Percentiles rank a stretch among this genome's conserved stretches.
Evolutionary conservation across 306 rosid genomes (phyloP).

Genomic region (Rosa persica): DNA sequence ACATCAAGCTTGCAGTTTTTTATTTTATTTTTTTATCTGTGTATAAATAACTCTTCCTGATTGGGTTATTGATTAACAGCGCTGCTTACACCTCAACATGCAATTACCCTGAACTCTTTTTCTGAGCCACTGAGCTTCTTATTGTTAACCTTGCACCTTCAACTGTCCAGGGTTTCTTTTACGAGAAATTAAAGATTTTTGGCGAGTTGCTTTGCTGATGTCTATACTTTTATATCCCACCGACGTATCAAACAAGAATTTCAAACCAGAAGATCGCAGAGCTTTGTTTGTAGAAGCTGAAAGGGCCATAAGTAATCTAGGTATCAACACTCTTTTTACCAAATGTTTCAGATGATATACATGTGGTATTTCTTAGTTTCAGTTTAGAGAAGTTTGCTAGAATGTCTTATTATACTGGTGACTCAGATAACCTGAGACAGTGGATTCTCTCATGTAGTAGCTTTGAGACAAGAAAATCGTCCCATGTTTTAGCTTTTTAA

Average conservation of each 20-base stretch:
- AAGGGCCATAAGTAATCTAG: slow-evolving; percentile 57
- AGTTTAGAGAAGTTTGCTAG: background rate
- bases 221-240: slow-evolving; percentile 57
- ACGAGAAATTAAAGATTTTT: slow-evolving; percentile 70
- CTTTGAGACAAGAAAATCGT: background rate
- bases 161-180: slow-evolving; percentile 64
- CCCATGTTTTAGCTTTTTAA: background rate
- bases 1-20: background rate
- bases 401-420: background rate
- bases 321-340: slow-evolving; percentile 30
- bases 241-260: slow-evolving; percentile 29
- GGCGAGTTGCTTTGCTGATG: slow-evolving; percentile 81
- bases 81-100: background rate
- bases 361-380: background rate
- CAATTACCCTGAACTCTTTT: background rate
- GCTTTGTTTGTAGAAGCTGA: slow-evolving; percentile 53
- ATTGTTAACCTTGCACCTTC: slow-evolving; percentile 1
- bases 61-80: background rate
- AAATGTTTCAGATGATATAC: background rate
- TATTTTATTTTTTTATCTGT: no score
- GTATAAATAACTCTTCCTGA: background rate
- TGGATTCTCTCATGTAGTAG: background rate
- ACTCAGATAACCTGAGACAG: background rate
- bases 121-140: background rate
- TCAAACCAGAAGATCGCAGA: slow-evolving; percentile 43